Evolutionary conservation across 768 basidiomycete species (phyloP), one percentile per base, ranked within the genome.

Genomic region (Boletus bicolor): DNA sequence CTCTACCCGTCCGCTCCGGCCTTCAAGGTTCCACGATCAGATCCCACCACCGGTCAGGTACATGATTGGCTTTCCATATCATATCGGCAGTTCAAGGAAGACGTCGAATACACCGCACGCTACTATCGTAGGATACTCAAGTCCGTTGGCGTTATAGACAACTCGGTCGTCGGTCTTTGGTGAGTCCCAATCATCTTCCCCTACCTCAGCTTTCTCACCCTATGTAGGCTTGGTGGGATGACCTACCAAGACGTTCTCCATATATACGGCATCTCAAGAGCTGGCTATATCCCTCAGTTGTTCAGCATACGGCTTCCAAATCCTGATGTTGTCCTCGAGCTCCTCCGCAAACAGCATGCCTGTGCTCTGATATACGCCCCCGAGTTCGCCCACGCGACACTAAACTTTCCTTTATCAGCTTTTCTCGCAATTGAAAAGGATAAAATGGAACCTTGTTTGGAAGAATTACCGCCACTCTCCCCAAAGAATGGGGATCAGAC

Each of bases 221-320:
- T 50, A 44, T 62, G 5, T 48, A 91, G 89, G 89, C 72, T 91
- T 41, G 77, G 83, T 36, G 89, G 89, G 7, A 84, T 86, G 75
- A 80, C 82, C 21, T 90, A 90, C 65, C 68, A 74, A 44, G 88
- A 91, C 67, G 79, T 85, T 34, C 72, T 91, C 21, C 85, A 87
- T 59, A 84, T 91, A 57, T 90, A 89, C 65, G 84, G 83, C 51
- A 73, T 91, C 56, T 84, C 86, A 14, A 77, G 88, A 64, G 89
- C 89, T 7, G 88, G 88, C 5, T 91, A 84, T 68, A 73, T 89
- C 58, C 89, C 89, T 1, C 89, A 91, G 59, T 70, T 91, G 15
- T 88, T 91, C 76, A 87, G 86, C 66, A 73, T 90, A 57, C 81
- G 86, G n/a, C 79, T 91, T 30, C 86, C 89, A 19, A 89, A 84